Evolutionary conservation across 2,329 filamentous ascomycete species (phyloP), one percentile per base, ranked within the genome.

Genomic region (Aphanoascus verrucosus): DNA sequence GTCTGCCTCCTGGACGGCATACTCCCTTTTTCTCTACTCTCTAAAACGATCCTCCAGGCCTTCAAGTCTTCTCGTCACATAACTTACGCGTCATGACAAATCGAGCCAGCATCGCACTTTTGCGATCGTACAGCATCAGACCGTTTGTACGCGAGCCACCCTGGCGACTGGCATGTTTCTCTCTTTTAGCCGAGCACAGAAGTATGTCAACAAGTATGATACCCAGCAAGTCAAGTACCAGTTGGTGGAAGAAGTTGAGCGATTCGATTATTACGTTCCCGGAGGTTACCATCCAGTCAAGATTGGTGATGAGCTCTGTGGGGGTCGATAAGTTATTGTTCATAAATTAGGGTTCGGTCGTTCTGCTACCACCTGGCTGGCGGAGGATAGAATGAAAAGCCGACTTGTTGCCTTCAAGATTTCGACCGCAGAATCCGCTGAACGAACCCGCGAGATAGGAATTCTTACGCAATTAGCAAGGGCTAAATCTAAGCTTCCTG

Each of bases 351-450:
- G 52, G 32, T 47, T 35, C 23, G 52, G 43, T 11, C 34, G 31
- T 6, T 54, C 31, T 23, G 20, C 52, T 5, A 54, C 52, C n/a
- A 14, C 15, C 11, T 54, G 52, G 52, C 44, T 54, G 37, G 52
- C 52, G 3, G 28, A 42, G 7, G 52, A 54, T 43, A 20, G 14
- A 40, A 15, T 19, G 12, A 5, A 41, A 17, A 3, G 3, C 3
- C 3, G 23, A 28, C 34, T 41, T 12, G 52, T 54, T 41, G 52
- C 52, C 17, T 12, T 52, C 1, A 55, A 57, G 31, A 52, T 57
- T 17, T 52, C 32, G 2, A 55, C 54, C 1, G 49, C 49, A n/a
- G 49, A 55, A 49, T 52, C 49, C 3, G 44, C 37, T 15, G 23
- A 52, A 1, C 28, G 11, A 55, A 43, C 40, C 35, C n/a, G 34